phyloP scores from a whole-genome alignment of 2,329 filamentous ascomycete species.

The Esteya vermicola region DNA sequence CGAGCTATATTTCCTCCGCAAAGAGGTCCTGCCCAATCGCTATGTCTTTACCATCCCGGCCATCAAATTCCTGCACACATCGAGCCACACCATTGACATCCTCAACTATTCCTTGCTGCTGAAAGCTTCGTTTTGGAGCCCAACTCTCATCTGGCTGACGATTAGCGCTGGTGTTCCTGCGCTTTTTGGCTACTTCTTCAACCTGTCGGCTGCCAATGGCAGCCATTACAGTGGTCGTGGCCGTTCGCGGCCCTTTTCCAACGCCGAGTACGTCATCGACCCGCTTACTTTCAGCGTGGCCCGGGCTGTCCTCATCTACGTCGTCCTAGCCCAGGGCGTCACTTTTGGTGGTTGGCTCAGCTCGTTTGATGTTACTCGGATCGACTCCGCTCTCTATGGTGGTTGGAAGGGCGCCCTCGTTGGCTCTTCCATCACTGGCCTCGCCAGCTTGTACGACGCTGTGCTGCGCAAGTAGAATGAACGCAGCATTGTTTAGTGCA shows the following conservation, averaged over 20 bases:
- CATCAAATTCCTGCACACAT: constrained; percentile 36
- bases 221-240: constrained; percentile 22
- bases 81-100: constrained; percentile 48
- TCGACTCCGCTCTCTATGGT: constrained; percentile 54
- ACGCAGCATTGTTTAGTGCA: too few relatives aligned
- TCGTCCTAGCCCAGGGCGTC: constrained; percentile 59
- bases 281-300: constrained; percentile 81
- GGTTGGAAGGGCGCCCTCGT: constrained; percentile 57
- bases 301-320: constrained; percentile 69
- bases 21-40: constrained; percentile 54
- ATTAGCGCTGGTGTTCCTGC: constrained; percentile 60
- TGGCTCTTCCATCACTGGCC: constrained; percentile 50
- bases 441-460: constrained; percentile 65
- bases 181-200: constrained; percentile 76
- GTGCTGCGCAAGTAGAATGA: constrained; percentile 55
- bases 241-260: constrained; percentile 22
- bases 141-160: constrained; percentile 60
- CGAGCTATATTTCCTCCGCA: constrained; percentile 57
- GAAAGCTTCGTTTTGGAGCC: constrained; percentile 69
- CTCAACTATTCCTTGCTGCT: constrained; percentile 73
- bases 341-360: constrained; percentile 49
- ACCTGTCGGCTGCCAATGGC: constrained; percentile 49
- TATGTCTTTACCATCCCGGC: constrained; percentile 62
- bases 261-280: constrained; percentile 52
- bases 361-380: constrained; percentile 42